Base-by-base conservation (phyloP, 208 protist species). In the Giardia muris region DNA sequence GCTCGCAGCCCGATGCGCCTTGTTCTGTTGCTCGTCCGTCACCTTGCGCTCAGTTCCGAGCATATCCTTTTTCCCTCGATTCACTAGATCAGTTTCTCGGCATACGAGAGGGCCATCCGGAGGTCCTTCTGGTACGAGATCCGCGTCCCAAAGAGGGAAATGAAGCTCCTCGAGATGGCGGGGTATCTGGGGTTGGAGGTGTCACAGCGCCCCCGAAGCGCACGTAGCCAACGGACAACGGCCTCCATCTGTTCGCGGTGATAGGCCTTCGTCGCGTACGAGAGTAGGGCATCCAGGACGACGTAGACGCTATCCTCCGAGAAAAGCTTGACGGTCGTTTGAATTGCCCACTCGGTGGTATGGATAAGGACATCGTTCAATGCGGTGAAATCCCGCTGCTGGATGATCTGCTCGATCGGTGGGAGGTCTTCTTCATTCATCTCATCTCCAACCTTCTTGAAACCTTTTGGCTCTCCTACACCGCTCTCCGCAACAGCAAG, bases 1-100 rank as follows among this genome's bases (percentile, higher is more conserved):
- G 19, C 30, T 76, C 57, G 57, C 30, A 39, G 57, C 57, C 57
- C 30, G 10, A 30, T 76, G 57, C 57, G 10, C 30, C 57, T 10
- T 76, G 57, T 76, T 76, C 57, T 76, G 19, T 30, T 76, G 57
- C 57, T 76, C 57, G 30, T 76, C 57, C 30, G 57, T 76, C 57
- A 76, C 57, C 57, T 76, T 76, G 30, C 57, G 57, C 57, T 76
- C 57, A 76, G 57, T n/a, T n/a, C n/a, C n/a, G n/a, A n/a, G n/a
- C n/a, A n/a, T n/a, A n/a, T n/a, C n/a, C n/a, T n/a, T n/a, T n/a
- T n/a, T n/a, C n/a, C n/a, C n/a, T n/a, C n/a, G n/a, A n/a, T n/a
- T n/a, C n/a, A n/a, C n/a, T n/a, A n/a, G n/a, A n/a, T n/a, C n/a
- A n/a, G n/a, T n/a, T n/a, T n/a, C n/a, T n/a, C n/a, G n/a, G n/a